A percentile compares a stretch with the other conserved stretches of the same genome.
Conservation (phyloP, 768 basidiomycete species). For the Heimioporus sp. region DNA sequence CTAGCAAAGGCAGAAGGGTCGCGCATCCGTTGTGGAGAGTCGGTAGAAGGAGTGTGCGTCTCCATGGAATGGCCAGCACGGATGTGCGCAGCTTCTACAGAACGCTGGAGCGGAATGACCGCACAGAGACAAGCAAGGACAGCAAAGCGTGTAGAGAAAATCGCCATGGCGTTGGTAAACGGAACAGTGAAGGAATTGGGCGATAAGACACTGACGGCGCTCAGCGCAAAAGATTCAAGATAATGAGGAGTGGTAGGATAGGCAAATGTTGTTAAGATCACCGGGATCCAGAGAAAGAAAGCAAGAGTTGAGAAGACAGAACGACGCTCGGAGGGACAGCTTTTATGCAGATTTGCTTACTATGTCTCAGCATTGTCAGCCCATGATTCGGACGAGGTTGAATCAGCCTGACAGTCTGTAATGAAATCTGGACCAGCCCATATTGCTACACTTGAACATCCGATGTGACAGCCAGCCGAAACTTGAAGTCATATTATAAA, state of each 20-base stretch:
- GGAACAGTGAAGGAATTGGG: neutral
- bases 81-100: constrained; percentile 42
- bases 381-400: constrained; percentile 7
- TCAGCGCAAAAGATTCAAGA: constrained; percentile 22
- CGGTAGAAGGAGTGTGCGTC: constrained; percentile 1
- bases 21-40: neutral
- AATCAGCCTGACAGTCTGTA: constrained; percentile 10
- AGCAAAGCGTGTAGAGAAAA: constrained; percentile 46
- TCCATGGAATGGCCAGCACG: constrained; percentile 15
- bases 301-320: constrained; percentile 36
- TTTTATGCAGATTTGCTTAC: constrained; percentile 20
- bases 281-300: constrained; percentile 49
- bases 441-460: too few relatives aligned
- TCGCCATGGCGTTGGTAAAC: constrained; percentile 42
- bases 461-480: too few relatives aligned
- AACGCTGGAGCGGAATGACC: constrained; percentile 37
- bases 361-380: constrained; percentile 20
- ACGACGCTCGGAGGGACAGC: constrained; percentile 1
- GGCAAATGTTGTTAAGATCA: constrained; percentile 38
- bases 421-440: neutral
- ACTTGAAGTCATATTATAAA: too few relatives aligned
- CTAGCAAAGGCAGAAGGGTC: neutral
- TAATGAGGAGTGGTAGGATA: constrained; percentile 18
- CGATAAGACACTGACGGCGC: constrained; percentile 16
- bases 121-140: constrained; percentile 45